Evolutionary conservation across 106 monocot species (phyloP).

Genomic region (Acorus calamus): DNA sequence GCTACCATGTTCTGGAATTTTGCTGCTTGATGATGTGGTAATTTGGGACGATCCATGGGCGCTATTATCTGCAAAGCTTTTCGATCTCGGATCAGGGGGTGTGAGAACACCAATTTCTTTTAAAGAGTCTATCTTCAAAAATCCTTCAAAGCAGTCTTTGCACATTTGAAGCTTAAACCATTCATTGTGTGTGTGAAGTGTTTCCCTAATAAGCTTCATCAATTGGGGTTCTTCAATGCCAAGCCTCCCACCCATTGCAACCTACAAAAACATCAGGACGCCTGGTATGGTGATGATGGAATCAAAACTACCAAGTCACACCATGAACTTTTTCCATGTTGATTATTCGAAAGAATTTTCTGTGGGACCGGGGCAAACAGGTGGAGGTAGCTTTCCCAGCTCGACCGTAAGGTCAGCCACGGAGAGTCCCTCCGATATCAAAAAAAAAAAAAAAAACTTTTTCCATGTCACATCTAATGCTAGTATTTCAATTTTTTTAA

Average conservation of each 20-base stretch:
- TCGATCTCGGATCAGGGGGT: slow-evolving; percentile 11
- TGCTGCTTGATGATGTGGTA: slow-evolving; percentile 47
- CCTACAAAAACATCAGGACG: slow-evolving; percentile 24
- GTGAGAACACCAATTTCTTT: slow-evolving; percentile 43
- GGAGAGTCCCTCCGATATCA: no score
- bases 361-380: no score
- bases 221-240: slow-evolving; percentile 91
- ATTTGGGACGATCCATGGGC: slow-evolving; percentile 44
- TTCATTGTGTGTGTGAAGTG: slow-evolving; percentile 71
- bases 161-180: slow-evolving; percentile 99
- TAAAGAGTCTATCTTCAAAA: slow-evolving; percentile 68
- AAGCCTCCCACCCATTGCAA: slow-evolving; percentile 70
- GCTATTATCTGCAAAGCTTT: slow-evolving; percentile 26
- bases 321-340: no score
- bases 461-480: no score
- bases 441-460: no score
- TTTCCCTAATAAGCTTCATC: slow-evolving; percentile 87
- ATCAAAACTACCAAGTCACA: no score
- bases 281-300: no score
- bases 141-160: slow-evolving; percentile 79
- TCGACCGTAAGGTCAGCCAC: no score
- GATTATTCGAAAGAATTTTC: no score
- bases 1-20: slow-evolving; percentile 41
- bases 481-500: no score
- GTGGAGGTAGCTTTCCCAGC: no score